These are phyloP conservation scores for Urtica urens DNA, from an alignment of 306 rosid genomes.

Conservation along the genomic window DNA sequence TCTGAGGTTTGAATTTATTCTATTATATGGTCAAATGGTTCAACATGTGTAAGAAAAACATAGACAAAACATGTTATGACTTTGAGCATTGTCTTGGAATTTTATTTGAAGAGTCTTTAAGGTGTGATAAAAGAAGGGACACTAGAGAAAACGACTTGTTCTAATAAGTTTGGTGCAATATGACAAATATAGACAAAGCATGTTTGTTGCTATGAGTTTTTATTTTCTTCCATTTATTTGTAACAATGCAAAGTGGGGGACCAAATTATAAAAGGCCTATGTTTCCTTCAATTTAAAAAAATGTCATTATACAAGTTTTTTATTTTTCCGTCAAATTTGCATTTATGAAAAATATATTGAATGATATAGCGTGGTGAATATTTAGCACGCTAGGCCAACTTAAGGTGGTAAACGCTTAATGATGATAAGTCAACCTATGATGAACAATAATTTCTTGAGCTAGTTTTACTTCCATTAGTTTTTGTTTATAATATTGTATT, in stretches of 20 bases:
- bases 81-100: conserved; percentile 6
- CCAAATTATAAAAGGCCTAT: conserved; percentile 26
- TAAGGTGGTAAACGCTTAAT: conserved; percentile 8
- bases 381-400: conserved; percentile 26
- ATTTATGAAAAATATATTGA: neutral
- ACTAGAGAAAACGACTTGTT: conserved; percentile 8
- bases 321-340: too few species aligned
- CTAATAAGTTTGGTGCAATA: conserved; percentile 4
- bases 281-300: conserved; percentile 11
- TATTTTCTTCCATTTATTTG: conserved; percentile 14
- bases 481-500: neutral
- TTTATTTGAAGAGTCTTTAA: neutral
- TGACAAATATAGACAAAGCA: conserved; percentile 28
- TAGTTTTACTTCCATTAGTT: too few species aligned
- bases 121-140: neutral
- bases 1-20: neutral
- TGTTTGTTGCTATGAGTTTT: conserved; percentile 22
- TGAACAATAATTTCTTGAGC: conserved; percentile 27
- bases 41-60: conserved; percentile 3
- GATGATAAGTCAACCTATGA: conserved; percentile 25
- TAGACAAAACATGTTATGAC: conserved; percentile 10
- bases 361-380: conserved; percentile 27
- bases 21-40: neutral
- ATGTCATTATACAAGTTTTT: conserved; percentile 9
- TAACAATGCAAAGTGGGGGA: conserved; percentile 32